Base-by-base conservation (phyloP, 768 basidiomycete genomes). In the Cystoderma amianthinum region DNA sequence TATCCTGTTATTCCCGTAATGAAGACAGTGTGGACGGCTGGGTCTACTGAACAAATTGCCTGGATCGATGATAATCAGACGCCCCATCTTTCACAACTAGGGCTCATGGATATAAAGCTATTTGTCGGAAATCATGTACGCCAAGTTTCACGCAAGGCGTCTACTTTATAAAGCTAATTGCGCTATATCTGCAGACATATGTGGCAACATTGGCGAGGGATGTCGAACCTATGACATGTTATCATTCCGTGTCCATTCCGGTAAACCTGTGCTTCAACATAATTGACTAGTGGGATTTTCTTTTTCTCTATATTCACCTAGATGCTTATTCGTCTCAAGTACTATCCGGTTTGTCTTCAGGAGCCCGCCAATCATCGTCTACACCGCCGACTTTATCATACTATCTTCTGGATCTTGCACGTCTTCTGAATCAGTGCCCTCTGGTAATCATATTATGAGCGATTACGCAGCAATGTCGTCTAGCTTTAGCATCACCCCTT, bases 21-120 rank as follows among this genome's bases (percentile, higher is more conserved):
- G 18, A 9, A n/a, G 7, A 36, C 34, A 9, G 16, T 36, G 12
- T 36, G 9, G 6, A 36, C 34, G 7, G 34, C 34, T 36, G 34
- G 34, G 34, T 9, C 7, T 9, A 7, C 34, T 36, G 34, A 7
- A 7, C 9, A 19, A n/a, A n/a, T 36, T 17, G 6, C 16, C 7
- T 36, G 34, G 34, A 36, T 19, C 36, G 56, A 71, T 42, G 20
- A 44, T n/a, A 3, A 15, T 0, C 43, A 53, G 0, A 69, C 67
- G 46, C 67, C 69, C 0, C 43, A 38, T 0, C 32, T 49, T 1
- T 4, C 38, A 0, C 32, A 39, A 1, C 59, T 56, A 0, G 38
- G 36, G 0, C 57, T 60, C 0, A 42, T 60, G 3, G 22, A 61
- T 11, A 55, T 44, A 0, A 38, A 34, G 2, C 16, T 36, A 15